Evolutionary conservation across 352 stramenopile species (phyloP).

Genomic region (Peronospora belbahrii): DNA sequence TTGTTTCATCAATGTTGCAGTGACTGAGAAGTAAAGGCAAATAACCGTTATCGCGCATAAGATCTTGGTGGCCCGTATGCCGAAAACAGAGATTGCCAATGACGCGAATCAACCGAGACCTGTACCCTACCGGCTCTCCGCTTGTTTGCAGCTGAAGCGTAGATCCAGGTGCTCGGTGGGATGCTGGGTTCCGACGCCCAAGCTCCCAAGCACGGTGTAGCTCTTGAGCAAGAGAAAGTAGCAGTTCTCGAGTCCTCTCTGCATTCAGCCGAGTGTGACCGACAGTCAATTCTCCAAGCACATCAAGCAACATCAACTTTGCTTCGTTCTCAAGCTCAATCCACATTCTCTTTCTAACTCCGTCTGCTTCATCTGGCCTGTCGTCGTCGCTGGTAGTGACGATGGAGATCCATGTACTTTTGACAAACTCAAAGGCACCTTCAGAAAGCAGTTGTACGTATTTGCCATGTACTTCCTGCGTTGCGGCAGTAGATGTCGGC

Average conservation of each 20-base stretch:
- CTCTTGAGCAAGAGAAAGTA: conserved; percentile 46
- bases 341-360: conserved; percentile 64
- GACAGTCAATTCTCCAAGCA: conserved; percentile 52
- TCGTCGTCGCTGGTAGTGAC: conserved; percentile 41
- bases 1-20: conserved; percentile 85
- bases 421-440: conserved; percentile 45
- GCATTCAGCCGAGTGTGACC: conserved; percentile 6
- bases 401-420: conserved; percentile 46
- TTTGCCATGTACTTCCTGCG: conserved; percentile 4
- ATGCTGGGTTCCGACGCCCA: conserved; percentile 19
- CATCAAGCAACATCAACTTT: conserved; percentile 66
- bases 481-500: not conserved
- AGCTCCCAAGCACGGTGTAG: conserved; percentile 52
- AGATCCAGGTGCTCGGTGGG: conserved; percentile 5
- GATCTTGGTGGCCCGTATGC: conserved; percentile 56
- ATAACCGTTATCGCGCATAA: conserved; percentile 63
- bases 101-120: conserved; percentile 67
- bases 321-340: conserved; percentile 65
- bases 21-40: conserved; percentile 83
- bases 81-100: conserved; percentile 81
- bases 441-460: conserved; percentile 4
- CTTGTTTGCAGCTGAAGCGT: not conserved
- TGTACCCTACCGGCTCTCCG: conserved; percentile 57
- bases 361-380: conserved; percentile 46
- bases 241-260: conserved; percentile 13